These are phyloP conservation scores for Nymphaea thermarum DNA, from an alignment of 164 flowering plant genomes.

Conservation along the genomic window DNA sequence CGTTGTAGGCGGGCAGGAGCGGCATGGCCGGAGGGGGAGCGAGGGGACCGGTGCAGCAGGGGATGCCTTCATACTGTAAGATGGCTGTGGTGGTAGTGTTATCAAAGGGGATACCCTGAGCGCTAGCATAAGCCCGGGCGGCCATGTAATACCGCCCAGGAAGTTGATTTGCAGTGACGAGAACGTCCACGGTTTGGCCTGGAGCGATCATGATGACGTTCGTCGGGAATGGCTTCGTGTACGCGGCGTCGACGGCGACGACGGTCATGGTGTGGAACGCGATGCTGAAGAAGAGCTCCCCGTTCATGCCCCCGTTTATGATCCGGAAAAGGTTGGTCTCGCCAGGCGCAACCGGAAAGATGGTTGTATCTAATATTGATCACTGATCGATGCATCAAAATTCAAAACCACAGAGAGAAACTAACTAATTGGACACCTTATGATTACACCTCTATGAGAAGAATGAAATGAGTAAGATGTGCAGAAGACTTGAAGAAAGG, in stretches of 20 bases:
- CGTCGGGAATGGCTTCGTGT: conserved; percentile 59
- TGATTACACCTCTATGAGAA: conserved; percentile 48
- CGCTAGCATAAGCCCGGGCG: conserved; percentile 56
- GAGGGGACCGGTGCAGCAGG: conserved; percentile 12
- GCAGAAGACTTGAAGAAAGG: too few species aligned
- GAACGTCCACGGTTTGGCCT: conserved; percentile 79
- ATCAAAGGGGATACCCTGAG: conserved; percentile 53
- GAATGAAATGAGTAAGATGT: too few species aligned
- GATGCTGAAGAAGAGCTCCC: conserved; percentile 54
- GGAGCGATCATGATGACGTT: conserved; percentile 71
- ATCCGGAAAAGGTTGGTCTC: conserved; percentile 67
- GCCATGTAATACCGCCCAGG: conserved; percentile 86
- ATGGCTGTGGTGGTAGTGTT: conserved; percentile 91
- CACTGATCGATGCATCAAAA: neutral
- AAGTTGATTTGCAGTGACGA: conserved; percentile 57
- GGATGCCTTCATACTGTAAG: conserved; percentile 42
- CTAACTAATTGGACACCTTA: neutral
- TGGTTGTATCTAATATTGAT: conserved; percentile 31
- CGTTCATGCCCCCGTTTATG: conserved; percentile 58
- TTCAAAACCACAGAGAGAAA: neutral
- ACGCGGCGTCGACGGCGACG: conserved; percentile 70
- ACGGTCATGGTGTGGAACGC: conserved; percentile 69
- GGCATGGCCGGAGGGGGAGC: conserved; percentile 42
- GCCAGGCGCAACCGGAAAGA: conserved; percentile 50
- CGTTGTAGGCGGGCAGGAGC: conserved; percentile 55